Evolutionary conservation across 1,284 basidiomycete species (phyloP).

Genomic region (Anthracocystis walkeri): DNA sequence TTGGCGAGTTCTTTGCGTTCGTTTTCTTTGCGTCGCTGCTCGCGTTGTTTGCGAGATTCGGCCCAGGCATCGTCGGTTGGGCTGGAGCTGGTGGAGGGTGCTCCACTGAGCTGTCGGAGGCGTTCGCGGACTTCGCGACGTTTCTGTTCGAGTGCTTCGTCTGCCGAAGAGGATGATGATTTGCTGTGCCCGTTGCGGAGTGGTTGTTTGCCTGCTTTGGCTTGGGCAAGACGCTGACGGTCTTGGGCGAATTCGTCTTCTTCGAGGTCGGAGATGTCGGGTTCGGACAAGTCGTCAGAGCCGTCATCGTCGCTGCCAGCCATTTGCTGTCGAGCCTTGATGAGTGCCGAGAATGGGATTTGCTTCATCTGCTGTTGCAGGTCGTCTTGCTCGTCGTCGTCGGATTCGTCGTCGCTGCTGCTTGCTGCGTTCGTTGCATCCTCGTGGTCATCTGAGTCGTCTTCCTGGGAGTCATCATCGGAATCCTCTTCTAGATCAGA

Average conservation of each 20-base stretch:
- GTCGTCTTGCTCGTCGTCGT: constrained; percentile 22
- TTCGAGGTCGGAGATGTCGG: constrained; percentile 47
- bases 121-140: constrained; percentile 43
- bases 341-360: constrained; percentile 72
- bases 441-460: constrained; percentile 62
- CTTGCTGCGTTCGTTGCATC: constrained; percentile 70
- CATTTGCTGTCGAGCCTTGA: constrained; percentile 73
- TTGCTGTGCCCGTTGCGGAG: constrained; percentile 8
- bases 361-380: constrained; percentile 41
- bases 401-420: constrained; percentile 48
- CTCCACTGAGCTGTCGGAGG: constrained; percentile 36
- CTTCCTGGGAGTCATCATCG: constrained; percentile 26
- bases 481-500: constrained; percentile 52
- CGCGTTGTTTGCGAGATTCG: constrained; percentile 14
- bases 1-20: constrained; percentile 70
- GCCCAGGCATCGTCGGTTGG: constrained; percentile 17
- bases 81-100: not conserved
- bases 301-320: constrained; percentile 35
- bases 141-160: constrained; percentile 38
- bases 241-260: constrained; percentile 58
- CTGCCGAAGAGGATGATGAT: not conserved
- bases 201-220: constrained; percentile 36
- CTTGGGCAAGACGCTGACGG: constrained; percentile 21
- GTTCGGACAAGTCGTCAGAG: constrained; percentile 17
- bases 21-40: constrained; percentile 19